Base-by-base conservation (phyloP, 2,329 filamentous ascomycete species). In the Ceratocystis huliohia region DNA sequence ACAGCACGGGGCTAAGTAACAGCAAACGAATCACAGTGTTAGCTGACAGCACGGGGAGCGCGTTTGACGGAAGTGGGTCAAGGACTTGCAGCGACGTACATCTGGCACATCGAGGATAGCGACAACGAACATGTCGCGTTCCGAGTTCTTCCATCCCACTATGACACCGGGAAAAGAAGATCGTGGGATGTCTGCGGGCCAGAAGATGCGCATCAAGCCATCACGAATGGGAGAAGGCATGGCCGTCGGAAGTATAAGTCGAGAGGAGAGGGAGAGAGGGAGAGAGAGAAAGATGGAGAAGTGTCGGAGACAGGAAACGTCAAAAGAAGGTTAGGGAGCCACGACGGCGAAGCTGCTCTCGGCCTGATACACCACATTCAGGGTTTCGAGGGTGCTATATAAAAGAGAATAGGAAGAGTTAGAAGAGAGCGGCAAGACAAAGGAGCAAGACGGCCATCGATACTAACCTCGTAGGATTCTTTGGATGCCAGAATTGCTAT, bases 181-280 rank as follows among this genome's bases (percentile, higher is more conserved):
- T 75, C 81, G 82, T 65, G 84, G 82, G 73, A 90, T 85, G 78
- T 96, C 92, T 73, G 88, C 88, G 73, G 94, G 95, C 94, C 94
- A 99, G 80, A 99, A 97, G 79, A 99, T 87, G 80, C 94, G 91
- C 87, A 97, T 91, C 80, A 97, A 81, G 73, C 89, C 92, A 89
- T 94, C 84, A 81, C 85, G 81, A 78, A 84, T 83, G 79, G 83
- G 79, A 84, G 87, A 87, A 81, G 81, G 82, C 78, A 74, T 73
- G 71, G 71, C 71, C 71, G 71, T 65, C 63, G 65, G 65, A 48
- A 64, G 62, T 65, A 66, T 66, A 73, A 71, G 71, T 25, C 53
- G 65, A 50, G 48, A 44, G 48, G 71, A 70, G 33, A 37, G 33
- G 8, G 8, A 37, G 33, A 37, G 33, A 5, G 37, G 4, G 10